These are phyloP conservation scores for Alloteropsis semialata DNA, from an alignment of 176 grass and related monocot species.

Conservation along the genomic window DNA sequence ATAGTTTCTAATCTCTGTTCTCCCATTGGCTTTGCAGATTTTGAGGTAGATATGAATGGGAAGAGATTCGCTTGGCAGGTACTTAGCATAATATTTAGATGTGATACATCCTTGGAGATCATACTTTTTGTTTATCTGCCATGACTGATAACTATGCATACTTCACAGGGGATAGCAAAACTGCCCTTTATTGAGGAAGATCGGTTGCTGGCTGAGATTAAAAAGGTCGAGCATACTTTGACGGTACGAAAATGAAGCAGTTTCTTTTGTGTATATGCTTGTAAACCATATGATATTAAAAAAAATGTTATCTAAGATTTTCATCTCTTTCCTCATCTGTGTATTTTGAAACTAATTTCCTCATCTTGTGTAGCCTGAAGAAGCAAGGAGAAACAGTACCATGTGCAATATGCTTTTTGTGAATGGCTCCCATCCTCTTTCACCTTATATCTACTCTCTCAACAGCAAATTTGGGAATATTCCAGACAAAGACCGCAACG, in stretches of 20 bases:
- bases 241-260: constrained; percentile 49
- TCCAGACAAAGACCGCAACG: constrained; percentile 43
- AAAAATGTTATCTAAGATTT: constrained; percentile 1
- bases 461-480: constrained; percentile 70
- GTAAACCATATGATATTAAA: background rate
- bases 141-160: constrained; percentile 29
- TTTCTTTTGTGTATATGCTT: constrained; percentile 14
- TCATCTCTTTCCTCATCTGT: constrained; percentile 15
- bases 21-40: constrained; percentile 51
- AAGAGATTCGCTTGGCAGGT: constrained; percentile 99
- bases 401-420: constrained; percentile 97
- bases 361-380: constrained; percentile 72
- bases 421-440: constrained; percentile 84
- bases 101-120: background rate
- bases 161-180: constrained; percentile 86
- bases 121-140: constrained; percentile 12
- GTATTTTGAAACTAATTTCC: too few relatives aligned
- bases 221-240: constrained; percentile 91
- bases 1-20: constrained; percentile 6
- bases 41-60: constrained; percentile 99
- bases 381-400: constrained; percentile 89
- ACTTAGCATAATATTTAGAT: constrained; percentile 27
- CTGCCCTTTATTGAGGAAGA: constrained; percentile 94
- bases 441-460: constrained; percentile 90
- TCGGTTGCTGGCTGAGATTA: constrained; percentile 83